Percentiles rank a stretch among this genome's conserved stretches.
These are phyloP conservation scores for Rhizopus delemar DNA, from an alignment of 371 early-diverging fungal species.

Conservation along the genomic window DNA sequence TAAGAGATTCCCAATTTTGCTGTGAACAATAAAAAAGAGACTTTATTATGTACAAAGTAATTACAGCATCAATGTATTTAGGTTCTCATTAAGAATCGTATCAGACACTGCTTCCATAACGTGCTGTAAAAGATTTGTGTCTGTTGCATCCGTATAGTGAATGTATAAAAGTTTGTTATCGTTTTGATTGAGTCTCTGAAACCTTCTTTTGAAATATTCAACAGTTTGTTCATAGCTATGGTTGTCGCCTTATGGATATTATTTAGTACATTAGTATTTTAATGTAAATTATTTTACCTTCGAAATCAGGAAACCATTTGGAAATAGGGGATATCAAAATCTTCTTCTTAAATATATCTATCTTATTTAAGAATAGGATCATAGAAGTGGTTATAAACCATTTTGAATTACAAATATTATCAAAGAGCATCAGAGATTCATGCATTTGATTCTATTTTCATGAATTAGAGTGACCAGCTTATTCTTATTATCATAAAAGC, in stretches of 20 bases:
- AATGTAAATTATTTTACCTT: conserved; percentile 37
- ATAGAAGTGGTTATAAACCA: conserved; percentile 78
- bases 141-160: conserved; percentile 64
- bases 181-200: conserved; percentile 39
- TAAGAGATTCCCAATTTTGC: neutral
- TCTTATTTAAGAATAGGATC: conserved; percentile 83
- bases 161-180: conserved; percentile 56
- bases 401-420: conserved; percentile 71
- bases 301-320: conserved; percentile 87
- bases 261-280: neutral
- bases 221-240: conserved; percentile 27
- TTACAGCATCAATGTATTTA: conserved; percentile 26
- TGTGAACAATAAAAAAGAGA: neutral
- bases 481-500: conserved; percentile 25
- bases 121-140: conserved; percentile 57
- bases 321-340: conserved; percentile 68
- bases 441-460: conserved; percentile 69
- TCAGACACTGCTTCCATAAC: conserved; percentile 63
- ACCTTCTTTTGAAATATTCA: conserved; percentile 39
- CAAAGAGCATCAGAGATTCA: conserved; percentile 78
- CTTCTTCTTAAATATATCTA: conserved; percentile 77
- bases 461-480: neutral
- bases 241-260: conserved; percentile 8
- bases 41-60: neutral
- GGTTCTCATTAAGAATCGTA: conserved; percentile 55